These are phyloP conservation scores for Saururus chinensis DNA, from an alignment of 164 flowering plant species.

Conservation along the genomic window DNA sequence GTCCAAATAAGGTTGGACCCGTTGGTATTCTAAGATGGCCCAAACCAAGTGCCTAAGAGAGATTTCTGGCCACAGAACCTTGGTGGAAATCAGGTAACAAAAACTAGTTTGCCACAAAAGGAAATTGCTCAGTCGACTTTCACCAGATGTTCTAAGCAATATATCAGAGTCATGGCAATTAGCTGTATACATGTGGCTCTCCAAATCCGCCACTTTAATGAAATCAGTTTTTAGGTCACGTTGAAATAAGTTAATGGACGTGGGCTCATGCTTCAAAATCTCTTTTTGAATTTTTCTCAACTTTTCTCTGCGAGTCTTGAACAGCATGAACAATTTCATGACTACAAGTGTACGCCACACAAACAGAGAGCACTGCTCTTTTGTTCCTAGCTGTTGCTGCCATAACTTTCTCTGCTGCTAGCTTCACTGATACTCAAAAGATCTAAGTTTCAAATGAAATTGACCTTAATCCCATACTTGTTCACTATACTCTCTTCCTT, in stretches of 20 bases:
- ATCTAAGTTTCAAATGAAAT: conserved; percentile 52
- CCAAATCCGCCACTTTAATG: conserved; percentile 19
- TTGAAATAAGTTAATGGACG: too few relatives aligned
- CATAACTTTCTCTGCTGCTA: conserved; percentile 63
- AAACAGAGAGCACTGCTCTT: conserved; percentile 33
- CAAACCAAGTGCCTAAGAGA: conserved; percentile 31
- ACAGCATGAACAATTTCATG: conserved; percentile 65
- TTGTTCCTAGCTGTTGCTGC: conserved; percentile 39
- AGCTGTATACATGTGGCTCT: conserved; percentile 32
- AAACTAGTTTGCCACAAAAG: conserved; percentile 35
- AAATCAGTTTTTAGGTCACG: background rate
- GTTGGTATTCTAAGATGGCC: conserved; percentile 32
- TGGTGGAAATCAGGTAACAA: conserved; percentile 24
- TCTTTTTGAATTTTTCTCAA: conserved; percentile 6
- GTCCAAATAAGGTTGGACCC: conserved; percentile 17
- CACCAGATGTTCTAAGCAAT: conserved; percentile 37
- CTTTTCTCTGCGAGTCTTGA: conserved; percentile 30
- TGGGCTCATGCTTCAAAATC: background rate
- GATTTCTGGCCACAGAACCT: conserved; percentile 40
- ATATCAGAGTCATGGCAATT: conserved; percentile 39
- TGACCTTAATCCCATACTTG: conserved; percentile 40
- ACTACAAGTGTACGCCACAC: conserved; percentile 62
- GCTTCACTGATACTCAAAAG: conserved; percentile 40
- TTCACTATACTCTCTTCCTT: conserved; percentile 41
- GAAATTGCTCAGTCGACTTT: conserved; percentile 38